Evolutionary conservation across 2,329 filamentous ascomycete genomes (phyloP).

Genomic region (Hypoxylon sp.): DNA sequence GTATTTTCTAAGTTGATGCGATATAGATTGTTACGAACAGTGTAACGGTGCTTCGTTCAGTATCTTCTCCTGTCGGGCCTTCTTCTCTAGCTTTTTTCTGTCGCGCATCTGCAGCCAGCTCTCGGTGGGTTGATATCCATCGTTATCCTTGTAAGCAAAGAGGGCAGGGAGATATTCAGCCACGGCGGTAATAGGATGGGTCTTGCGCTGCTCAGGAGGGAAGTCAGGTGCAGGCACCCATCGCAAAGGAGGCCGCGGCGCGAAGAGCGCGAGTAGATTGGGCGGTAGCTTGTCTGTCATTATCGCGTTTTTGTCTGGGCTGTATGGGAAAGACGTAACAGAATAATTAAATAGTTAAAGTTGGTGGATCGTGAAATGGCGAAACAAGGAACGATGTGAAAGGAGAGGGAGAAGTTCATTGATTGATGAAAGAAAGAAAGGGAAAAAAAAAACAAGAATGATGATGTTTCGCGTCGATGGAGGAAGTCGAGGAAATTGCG

Average conservation of each 20-base stretch:
- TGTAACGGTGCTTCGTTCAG: slow-evolving; percentile 74
- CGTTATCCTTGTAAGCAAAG: slow-evolving; percentile 82
- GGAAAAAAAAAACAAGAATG: slow-evolving; percentile 13
- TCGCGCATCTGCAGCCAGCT: slow-evolving; percentile 93
- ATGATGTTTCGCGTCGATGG: slow-evolving; percentile 49
- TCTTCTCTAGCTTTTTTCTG: slow-evolving; percentile 85
- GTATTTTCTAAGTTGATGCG: slow-evolving; percentile 2
- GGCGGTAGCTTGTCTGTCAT: slow-evolving; percentile 99
- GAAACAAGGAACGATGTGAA: slow-evolving; percentile 41
- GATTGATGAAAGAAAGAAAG: slow-evolving; percentile 41
- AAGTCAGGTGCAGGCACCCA: slow-evolving; percentile 89
- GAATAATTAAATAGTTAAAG: slow-evolving; percentile 14
- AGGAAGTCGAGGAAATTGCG: slow-evolving; percentile 44
- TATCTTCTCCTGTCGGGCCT: slow-evolving; percentile 74
- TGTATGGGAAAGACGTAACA: slow-evolving; percentile 3
- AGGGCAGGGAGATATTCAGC: slow-evolving; percentile 82
- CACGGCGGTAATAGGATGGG: slow-evolving; percentile 79
- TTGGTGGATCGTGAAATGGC: slow-evolving; percentile 5
- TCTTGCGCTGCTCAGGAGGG: slow-evolving; percentile 85
- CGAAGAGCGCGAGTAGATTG: slow-evolving; percentile 93
- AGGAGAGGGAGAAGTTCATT: slow-evolving; percentile 29
- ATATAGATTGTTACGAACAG: slow-evolving; percentile 64
- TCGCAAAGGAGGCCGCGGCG: slow-evolving; percentile 90
- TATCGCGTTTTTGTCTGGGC: slow-evolving; percentile 47
- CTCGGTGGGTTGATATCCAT: slow-evolving; percentile 85